Evolutionary conservation across 2,329 filamentous ascomycete species (phyloP).

Genomic region (Hortaea werneckii): DNA sequence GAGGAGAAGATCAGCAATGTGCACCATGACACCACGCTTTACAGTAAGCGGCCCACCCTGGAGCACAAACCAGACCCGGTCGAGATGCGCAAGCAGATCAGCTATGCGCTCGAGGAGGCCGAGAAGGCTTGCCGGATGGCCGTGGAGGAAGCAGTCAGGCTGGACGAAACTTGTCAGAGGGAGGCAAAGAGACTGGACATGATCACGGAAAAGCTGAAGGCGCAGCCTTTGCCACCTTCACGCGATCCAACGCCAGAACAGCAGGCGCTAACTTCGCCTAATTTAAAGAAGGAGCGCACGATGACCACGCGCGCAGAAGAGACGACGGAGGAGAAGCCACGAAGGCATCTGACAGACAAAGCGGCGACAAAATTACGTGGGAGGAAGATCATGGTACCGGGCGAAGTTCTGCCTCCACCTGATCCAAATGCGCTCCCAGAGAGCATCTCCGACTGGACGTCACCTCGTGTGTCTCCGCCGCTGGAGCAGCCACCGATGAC

Average conservation of each 20-base stretch:
- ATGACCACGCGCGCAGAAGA: slow-evolving; percentile 21
- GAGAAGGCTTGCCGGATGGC: slow-evolving; percentile 26
- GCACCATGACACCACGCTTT: slow-evolving; percentile 39
- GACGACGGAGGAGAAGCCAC: slow-evolving; percentile 18
- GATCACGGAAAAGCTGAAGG: slow-evolving; percentile 52
- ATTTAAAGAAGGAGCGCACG: slow-evolving; percentile 23
- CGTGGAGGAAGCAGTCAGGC: slow-evolving; percentile 23
- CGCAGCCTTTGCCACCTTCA: slow-evolving; percentile 50
- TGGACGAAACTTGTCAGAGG: slow-evolving; percentile 25
- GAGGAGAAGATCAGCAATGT: slow-evolving; percentile 33
- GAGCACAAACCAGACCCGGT: slow-evolving; percentile 42
- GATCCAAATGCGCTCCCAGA: slow-evolving; percentile 30
- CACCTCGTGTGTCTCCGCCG: slow-evolving; percentile 26
- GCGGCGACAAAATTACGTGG: slow-evolving; percentile 24
- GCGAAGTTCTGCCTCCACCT: slow-evolving; percentile 35
- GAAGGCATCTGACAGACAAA: slow-evolving; percentile 19
- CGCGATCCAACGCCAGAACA: slow-evolving; percentile 46
- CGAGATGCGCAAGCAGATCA: slow-evolving; percentile 46
- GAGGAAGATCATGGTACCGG: slow-evolving; percentile 32
- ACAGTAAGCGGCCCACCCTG: slow-evolving; percentile 42
- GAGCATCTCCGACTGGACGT: slow-evolving; percentile 30
- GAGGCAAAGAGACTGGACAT: slow-evolving; percentile 45
- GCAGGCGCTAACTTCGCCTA: slow-evolving; percentile 23
- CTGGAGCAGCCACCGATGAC: slow-evolving; percentile 18
- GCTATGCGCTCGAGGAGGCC: slow-evolving; percentile 34